Evolutionary conservation across 371 early-diverging fungal species (phyloP), one percentile per base, ranked within the genome.

Genomic region (Mucor lusitanicus): DNA sequence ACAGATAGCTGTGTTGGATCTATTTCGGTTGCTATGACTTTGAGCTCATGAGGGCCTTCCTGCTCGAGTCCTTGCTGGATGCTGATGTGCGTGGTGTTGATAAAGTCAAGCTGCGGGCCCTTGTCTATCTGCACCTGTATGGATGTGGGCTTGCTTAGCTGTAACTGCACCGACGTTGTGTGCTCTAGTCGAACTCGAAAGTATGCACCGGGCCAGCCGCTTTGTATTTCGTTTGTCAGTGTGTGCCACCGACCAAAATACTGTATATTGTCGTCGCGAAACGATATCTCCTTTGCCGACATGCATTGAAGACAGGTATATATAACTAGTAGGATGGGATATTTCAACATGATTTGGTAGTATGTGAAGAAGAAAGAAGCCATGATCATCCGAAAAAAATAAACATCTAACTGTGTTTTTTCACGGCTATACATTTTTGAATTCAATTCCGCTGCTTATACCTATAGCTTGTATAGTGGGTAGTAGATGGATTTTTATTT

Each of bases 121-220:
- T 74, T 56, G 59, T 77, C 68, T 32, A 82, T 56, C 30, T 74
- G 73, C 6, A 74, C 73, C 33, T 48, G 53, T 32, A 79, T 27
- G 27, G 62, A 65, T 2, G 74, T 69, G 12, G 77, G 71, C 27
- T 59, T 65, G 17, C 46, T 71, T 6, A 81, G 64, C 25, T 65
- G 59, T 3, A 82, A 46, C 35, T 63, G 59, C 12, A 79, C 63
- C 33, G 25, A 55, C 15, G 54, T 32, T 6, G 72, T 72, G 6
- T 65, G 50, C 30, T 72, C 37, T n/a, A 70, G 28, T n/a, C 62
- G 59, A 3, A 76, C 71, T 67, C 72, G 73, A 30, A 79, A 72
- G 63, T 82, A 82, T 37, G 82, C 79, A 40, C 82, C 82, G 25
- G 82, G 79, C 82, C 82, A 82, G 37, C 71, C 64, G 58, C 74